These are phyloP conservation scores for Scenedesmus sp. DNA, from an alignment of 163 green algal species.

Conservation along the genomic window DNA sequence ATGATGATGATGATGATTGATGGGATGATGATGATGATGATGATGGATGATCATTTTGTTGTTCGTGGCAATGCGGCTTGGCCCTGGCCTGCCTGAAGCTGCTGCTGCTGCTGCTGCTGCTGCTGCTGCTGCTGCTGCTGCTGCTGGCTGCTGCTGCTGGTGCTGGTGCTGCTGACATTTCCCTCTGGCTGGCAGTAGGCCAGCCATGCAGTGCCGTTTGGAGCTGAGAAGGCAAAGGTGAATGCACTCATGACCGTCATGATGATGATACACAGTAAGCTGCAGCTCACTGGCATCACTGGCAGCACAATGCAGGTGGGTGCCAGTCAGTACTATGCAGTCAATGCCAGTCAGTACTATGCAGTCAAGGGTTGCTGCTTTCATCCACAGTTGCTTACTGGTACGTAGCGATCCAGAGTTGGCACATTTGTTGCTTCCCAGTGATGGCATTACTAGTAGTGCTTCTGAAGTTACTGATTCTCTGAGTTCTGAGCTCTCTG, in stretches of 20 bases:
- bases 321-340: neutral
- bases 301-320: neutral
- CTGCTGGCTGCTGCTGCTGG: neutral
- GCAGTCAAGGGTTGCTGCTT: too few relatives aligned
- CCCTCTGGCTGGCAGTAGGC: neutral
- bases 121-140: constrained; percentile 1
- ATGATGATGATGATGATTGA: too few relatives aligned
- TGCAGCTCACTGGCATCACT: neutral
- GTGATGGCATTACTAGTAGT: too few relatives aligned
- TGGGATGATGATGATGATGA: too few relatives aligned
- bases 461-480: too few relatives aligned
- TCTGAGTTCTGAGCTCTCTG: too few relatives aligned
- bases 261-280: neutral
- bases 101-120: constrained; percentile 18
- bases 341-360: neutral
- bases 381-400: too few relatives aligned
- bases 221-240: constrained; percentile 11
- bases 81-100: neutral
- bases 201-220: neutral
- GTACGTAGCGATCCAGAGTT: too few relatives aligned
- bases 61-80: too few relatives aligned
- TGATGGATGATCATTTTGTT: too few relatives aligned
- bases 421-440: too few relatives aligned
- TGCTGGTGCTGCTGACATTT: constrained; percentile 8
- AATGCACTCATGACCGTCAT: neutral